These are phyloP conservation scores for Penicillium sp. DNA, from an alignment of 2,329 filamentous ascomycete genomes.

Conservation along the genomic window DNA sequence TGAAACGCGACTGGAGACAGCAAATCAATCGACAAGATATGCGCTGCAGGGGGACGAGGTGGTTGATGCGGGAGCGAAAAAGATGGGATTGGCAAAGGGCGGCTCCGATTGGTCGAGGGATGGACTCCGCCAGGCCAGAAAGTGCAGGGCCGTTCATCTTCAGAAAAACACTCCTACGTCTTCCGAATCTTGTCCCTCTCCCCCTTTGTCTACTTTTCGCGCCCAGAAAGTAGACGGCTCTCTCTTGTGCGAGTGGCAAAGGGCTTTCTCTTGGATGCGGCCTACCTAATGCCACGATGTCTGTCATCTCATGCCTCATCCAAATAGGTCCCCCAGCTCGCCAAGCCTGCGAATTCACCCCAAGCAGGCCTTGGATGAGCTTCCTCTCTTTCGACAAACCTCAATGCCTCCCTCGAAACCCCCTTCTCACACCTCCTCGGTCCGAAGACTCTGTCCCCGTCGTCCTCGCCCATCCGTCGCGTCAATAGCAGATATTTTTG, in stretches of 20 bases:
- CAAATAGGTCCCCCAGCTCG: constrained; percentile 56
- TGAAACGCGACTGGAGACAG: background rate
- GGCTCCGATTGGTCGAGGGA: constrained; percentile 39
- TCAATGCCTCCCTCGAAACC: constrained; percentile 34
- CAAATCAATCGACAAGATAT: constrained; percentile 1
- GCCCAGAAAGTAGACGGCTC: constrained; percentile 17
- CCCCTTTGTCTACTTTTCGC: constrained; percentile 8
- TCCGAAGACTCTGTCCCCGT: constrained; percentile 31
- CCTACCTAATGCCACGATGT: constrained; percentile 56
- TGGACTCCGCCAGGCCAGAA: constrained; percentile 36
- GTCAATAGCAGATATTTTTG: constrained; percentile 54
- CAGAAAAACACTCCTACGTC: constrained; percentile 25
- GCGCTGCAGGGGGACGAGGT: constrained; percentile 12
- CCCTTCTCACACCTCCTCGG: constrained; percentile 25
- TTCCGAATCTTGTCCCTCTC: constrained; percentile 6
- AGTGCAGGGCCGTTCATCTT: constrained; percentile 21
- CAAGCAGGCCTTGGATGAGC: constrained; percentile 42
- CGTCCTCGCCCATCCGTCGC: constrained; percentile 32
- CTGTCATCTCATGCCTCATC: constrained; percentile 63
- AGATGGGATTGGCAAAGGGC: constrained; percentile 36
- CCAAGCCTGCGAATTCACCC: constrained; percentile 50
- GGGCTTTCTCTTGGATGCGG: constrained; percentile 31
- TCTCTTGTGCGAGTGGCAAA: constrained; percentile 20
- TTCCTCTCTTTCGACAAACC: constrained; percentile 20
- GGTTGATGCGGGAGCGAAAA: constrained; percentile 33